Evolutionary conservation across 495 filamentous ascomycete genomes (phyloP), one percentile per base, ranked within the genome.

Genomic region (Aspergillus ostianus): DNA sequence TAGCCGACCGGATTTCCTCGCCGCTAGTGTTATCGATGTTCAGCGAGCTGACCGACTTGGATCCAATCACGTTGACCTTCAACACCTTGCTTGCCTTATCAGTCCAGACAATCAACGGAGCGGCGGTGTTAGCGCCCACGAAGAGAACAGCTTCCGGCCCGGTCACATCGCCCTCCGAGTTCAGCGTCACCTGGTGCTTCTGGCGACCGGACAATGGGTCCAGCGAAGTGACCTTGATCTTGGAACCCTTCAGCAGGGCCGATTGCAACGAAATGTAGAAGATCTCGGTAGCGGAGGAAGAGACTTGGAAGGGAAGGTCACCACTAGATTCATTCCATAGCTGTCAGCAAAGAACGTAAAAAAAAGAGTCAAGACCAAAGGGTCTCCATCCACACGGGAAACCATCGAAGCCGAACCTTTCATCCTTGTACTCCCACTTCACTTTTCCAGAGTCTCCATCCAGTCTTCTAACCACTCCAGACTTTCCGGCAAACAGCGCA

Each of bases 71-170:
- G 69, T 93, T 94, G 68, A 95, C 77, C 70, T 89, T 90, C 50
- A 97, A 68, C 44, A 79, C 80, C 67, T 85, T 85, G 63, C 83
- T 70, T 19, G 80, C 66, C 61, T 83, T 86, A 65, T 95, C 91
- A 3, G 89, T 82, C 92, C 92, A 96, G 15, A 86, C 85, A 52
- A 96, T 84, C 52, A 96, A 79, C 2, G 92, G 91, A 8, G 88
- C 84, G 3, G 87, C 90, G n/a, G 87, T 87, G 68, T 93, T 94
- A 6, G 87, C 85, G 56, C 91, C 92, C 9, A 93, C 90, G 67
- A 90, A 88, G 51, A 93, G 78, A 48, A 96, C 85, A 51, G 86
- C 85, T 26, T 90, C 84, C 4, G 81, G 77, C 8, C 76, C 75
- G 30, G 84, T 74, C 3, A 96, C 80, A 60, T 96, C 92, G 47